Evolutionary conservation across 108 stramenopile species (phyloP).

Genomic region (Cyclotella atomus): DNA sequence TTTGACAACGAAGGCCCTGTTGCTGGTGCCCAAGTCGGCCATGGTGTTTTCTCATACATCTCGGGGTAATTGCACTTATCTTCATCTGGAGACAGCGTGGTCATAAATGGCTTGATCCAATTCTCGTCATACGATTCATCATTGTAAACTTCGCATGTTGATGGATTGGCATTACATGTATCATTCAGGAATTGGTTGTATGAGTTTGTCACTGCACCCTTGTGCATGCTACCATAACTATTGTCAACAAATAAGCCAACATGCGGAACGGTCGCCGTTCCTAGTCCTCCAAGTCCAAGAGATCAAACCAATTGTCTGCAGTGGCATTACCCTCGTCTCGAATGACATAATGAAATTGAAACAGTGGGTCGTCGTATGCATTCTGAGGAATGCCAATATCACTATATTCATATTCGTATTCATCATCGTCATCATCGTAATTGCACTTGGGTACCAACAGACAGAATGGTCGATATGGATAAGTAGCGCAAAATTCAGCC

Average conservation of each 20-base stretch:
- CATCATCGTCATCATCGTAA: neutral
- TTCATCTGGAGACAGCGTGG: no score
- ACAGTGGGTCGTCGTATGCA: neutral
- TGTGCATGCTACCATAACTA: conserved; percentile 25
- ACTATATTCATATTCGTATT: no score
- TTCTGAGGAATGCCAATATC: no score
- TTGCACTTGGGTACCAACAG: neutral
- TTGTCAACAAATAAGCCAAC: conserved; percentile 39
- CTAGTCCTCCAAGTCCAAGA: conserved; percentile 11
- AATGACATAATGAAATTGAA: conserved; percentile 4
- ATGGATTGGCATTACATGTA: neutral
- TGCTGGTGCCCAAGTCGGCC: no score
- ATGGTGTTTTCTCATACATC: no score
- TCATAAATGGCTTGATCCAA: neutral
- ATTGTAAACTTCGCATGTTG: neutral
- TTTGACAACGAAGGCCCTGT: no score
- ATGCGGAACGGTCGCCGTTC: conserved; percentile 1
- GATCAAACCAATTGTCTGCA: conserved; percentile 7
- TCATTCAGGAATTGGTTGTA: conserved; percentile 4
- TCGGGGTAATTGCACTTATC: no score
- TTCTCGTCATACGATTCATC: neutral
- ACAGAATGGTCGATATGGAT: neutral
- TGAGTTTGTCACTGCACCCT: conserved; percentile 5
- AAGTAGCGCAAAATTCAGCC: neutral
- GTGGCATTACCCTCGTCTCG: neutral